A percentile compares a stretch with the other conserved stretches of the same genome.
phyloP scores from a whole-genome alignment of 2,329 filamentous ascomycete genomes.

The Elsinoe ampelina region DNA sequence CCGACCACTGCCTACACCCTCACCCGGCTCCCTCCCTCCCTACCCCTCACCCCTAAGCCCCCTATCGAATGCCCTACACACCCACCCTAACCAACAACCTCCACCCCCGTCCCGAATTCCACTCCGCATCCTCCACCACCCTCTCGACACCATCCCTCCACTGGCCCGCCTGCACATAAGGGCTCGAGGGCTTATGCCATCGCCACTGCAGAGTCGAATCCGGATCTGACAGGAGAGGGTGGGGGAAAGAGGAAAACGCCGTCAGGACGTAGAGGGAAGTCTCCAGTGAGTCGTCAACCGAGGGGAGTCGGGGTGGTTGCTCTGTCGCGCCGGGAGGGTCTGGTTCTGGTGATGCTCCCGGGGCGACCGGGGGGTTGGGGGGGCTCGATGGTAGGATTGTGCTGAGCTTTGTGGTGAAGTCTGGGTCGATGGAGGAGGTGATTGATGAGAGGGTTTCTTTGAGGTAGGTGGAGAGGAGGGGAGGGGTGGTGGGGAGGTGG shows the following conservation, averaged over 20 bases:
- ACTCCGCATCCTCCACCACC: neutral
- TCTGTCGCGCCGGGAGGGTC: too few relatives aligned
- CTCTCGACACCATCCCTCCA: neutral
- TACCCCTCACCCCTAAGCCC: too few relatives aligned
- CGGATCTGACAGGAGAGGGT: neutral
- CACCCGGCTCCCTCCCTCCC: too few relatives aligned
- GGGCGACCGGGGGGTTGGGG: too few relatives aligned
- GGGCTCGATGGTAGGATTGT: neutral
- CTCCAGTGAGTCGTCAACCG: too few relatives aligned
- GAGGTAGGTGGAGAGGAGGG: neutral
- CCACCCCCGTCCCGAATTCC: neutral
- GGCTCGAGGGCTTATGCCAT: neutral
- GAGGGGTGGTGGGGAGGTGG: neutral
- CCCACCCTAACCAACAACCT: neutral
- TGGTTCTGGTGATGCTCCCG: too few relatives aligned
- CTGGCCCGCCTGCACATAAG: neutral
- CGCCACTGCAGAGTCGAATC: neutral
- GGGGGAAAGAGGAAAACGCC: neutral
- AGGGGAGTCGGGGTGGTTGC: too few relatives aligned
- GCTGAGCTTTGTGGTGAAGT: neutral
- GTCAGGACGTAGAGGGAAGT: neutral
- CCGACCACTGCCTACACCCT: too few relatives aligned
- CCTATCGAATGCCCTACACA: too few relatives aligned
- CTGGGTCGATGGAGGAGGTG: neutral
- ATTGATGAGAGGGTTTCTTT: neutral